Evolutionary conservation across 768 basidiomycete genomes (phyloP), one percentile per base, ranked within the genome.

Genomic region (Xerocomellus dryophilus): DNA sequence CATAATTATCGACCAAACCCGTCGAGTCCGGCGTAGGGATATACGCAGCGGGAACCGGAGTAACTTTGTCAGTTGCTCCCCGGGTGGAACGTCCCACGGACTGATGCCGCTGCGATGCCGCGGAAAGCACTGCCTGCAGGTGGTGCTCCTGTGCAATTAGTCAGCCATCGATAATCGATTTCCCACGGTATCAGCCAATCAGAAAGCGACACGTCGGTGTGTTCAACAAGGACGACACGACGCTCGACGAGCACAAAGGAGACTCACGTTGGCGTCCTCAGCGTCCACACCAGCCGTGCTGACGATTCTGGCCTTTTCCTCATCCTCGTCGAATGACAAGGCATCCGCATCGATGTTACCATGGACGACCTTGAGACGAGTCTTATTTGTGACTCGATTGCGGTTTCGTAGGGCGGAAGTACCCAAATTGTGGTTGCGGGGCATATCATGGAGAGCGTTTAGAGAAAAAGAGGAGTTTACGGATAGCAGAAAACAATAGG

Each of bases 11-110:
- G 51, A 89, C 85, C 60, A 89, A 60, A 44, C 91, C 90, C 8
- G 86, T 88, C 1, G 90, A 90, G 67, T 94, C 93, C 0, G 97
- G 95, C 4, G 90, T 96, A 3, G 97, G 97, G 63, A 99, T 99
- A 71, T 81, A 90, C 0, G 85, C 87, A 49, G 80, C 77, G 50
- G 79, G 78, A 18, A 73, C 72, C 31, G 64, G 75, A 57, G 57
- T 63, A 56, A 53, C 63, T 50, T 72, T 70, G 29, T 71, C 71
- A 25, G 52, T 46, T 3, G 67, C 52, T 8, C 73, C 70, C 8
- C 77, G 71, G 18, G 77, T 73, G 15, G 73, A 53, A 7, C 73
- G 73, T 8, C 69, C 60, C 21, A 62, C 64, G 29, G 70, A 65
- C 39, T 77, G 71, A 47, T 78, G 76, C 58, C 80, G 74, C 44